phyloP scores from a whole-genome alignment of 108 stramenopile species.

The Licmophora abbreviata region DNA sequence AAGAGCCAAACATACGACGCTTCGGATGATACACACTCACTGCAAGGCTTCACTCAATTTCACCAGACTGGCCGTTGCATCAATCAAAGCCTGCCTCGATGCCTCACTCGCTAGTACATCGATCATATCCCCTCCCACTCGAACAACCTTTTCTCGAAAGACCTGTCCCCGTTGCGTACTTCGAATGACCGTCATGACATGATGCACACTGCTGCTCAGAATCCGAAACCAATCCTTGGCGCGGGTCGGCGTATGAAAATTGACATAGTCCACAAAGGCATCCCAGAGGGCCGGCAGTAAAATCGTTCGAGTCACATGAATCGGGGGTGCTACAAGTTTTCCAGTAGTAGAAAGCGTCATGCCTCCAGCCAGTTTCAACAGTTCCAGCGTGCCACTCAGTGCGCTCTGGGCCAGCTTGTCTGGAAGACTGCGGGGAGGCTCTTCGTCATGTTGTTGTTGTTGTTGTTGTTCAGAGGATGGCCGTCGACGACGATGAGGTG shows the following conservation, averaged over 20 bases:
- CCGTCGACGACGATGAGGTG: no score
- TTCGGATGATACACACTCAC: conserved; percentile 10
- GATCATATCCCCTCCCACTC: conserved; percentile 29
- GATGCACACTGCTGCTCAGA: conserved; percentile 22
- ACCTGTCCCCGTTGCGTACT: conserved; percentile 17
- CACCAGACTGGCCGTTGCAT: conserved; percentile 50
- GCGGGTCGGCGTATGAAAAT: conserved; percentile 22
- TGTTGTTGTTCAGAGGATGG: no score
- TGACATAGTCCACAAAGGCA: conserved; percentile 16
- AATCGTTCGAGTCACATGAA: conserved; percentile 34
- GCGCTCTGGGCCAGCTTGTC: no score
- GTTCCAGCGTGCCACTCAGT: conserved; percentile 18
- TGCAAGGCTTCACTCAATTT: conserved; percentile 55
- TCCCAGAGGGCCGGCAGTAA: conserved; percentile 28
- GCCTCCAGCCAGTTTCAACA: conserved; percentile 30
- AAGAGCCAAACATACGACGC: not conserved
- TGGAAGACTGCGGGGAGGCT: no score
- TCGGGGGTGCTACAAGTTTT: conserved; percentile 33
- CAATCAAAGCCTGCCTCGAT: conserved; percentile 52
- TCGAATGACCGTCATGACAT: conserved; percentile 28
- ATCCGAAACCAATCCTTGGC: conserved; percentile 52
- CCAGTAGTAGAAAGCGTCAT: conserved; percentile 40
- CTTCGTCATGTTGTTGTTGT: no score
- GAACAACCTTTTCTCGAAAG: conserved; percentile 9
- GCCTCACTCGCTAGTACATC: conserved; percentile 37